Evolutionary conservation across 2,329 filamentous ascomycete genomes (phyloP).

Genomic region (Diaporthe ampelina): DNA sequence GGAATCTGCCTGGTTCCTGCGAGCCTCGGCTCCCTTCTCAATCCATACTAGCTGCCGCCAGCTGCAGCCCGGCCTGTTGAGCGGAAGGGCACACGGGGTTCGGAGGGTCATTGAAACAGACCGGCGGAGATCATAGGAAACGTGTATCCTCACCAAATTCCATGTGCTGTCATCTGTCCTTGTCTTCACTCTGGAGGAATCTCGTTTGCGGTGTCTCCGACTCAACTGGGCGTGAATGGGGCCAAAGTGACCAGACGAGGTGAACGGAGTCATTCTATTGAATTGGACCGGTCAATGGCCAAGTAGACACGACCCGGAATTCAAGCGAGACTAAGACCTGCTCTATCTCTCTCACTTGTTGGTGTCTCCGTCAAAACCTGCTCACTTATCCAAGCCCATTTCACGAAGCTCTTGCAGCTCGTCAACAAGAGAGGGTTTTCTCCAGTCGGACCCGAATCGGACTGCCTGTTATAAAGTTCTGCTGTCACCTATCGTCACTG

Average conservation of each 20-base stretch:
- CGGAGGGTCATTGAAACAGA: conserved; percentile 12
- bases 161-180: background rate
- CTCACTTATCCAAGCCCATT: background rate
- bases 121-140: background rate
- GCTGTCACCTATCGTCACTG: conserved; percentile 3
- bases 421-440: background rate
- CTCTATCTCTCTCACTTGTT: too few species aligned
- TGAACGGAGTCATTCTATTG: background rate
- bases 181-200: background rate
- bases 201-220: too few species aligned
- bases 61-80: conserved; percentile 19
- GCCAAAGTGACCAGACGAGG: background rate
- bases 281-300: background rate
- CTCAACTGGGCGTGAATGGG: background rate
- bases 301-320: conserved; percentile 1
- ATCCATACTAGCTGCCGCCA: conserved; percentile 31
- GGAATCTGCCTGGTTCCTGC: conserved; percentile 26
- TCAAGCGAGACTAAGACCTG: background rate
- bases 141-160: background rate
- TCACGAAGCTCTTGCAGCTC: background rate
- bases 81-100: conserved; percentile 14
- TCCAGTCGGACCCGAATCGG: background rate
- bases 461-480: background rate
- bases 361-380: background rate
- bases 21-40: conserved; percentile 24